Percentiles rank a stretch among this genome's conserved stretches.
These are phyloP conservation scores for Clarireedia homoeocarpa DNA, from an alignment of 2,329 filamentous ascomycete species.

Conservation along the genomic window DNA sequence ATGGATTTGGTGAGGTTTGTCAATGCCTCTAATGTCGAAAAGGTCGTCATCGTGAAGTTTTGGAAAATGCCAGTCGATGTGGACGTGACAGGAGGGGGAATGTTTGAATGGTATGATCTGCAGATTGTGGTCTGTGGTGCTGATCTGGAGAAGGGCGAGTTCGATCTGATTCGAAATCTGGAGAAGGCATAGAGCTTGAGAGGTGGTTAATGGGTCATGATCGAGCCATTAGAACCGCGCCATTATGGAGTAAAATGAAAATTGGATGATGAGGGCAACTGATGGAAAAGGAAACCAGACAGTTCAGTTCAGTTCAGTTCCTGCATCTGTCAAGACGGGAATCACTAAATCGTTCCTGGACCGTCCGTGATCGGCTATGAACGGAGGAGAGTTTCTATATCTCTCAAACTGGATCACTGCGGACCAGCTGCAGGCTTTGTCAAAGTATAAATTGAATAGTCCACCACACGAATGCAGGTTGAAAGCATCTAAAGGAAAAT, in stretches of 20 bases:
- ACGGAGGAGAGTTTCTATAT: neutral
- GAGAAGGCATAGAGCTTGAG: neutral
- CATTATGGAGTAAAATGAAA: neutral
- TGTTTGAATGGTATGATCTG: neutral
- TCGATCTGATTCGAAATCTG: neutral
- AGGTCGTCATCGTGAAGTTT: slow-evolving; percentile 13
- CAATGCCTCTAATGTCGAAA: slow-evolving; percentile 44
- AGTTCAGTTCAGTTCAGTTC: neutral
- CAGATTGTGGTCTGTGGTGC: neutral
- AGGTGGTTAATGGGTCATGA: neutral
- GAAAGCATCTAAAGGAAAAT: neutral
- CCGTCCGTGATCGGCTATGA: neutral
- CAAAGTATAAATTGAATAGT: neutral
- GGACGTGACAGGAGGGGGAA: neutral
- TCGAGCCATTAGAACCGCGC: neutral
- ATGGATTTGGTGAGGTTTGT: slow-evolving; percentile 46
- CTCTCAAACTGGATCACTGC: neutral
- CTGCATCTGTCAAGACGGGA: neutral
- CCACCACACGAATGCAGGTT: neutral
- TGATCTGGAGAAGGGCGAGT: neutral
- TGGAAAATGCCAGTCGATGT: neutral
- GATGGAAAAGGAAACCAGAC: too few relatives aligned
- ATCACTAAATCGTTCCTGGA: neutral
- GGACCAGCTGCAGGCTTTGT: neutral
- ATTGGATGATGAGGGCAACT: neutral